phyloP scores from a whole-genome alignment of 306 rosid species.

The Malus sylvestris region DNA sequence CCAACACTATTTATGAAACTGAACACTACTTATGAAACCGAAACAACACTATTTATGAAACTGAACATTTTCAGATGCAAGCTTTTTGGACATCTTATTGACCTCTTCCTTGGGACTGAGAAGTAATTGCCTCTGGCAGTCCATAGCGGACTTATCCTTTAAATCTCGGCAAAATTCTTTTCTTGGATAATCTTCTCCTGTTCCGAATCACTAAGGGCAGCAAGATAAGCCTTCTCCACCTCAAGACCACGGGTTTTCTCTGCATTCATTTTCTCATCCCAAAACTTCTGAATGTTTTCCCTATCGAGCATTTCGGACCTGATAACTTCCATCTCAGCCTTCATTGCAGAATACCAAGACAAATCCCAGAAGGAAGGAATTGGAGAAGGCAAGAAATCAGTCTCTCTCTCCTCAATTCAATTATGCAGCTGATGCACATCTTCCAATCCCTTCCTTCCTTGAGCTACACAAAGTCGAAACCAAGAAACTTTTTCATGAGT shows the following conservation, averaged over 20 bases:
- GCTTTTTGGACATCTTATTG: slow-evolving; percentile 60
- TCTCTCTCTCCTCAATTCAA: too few relatives aligned
- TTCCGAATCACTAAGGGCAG: slow-evolving; percentile 46
- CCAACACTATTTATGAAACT: too few relatives aligned
- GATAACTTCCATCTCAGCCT: slow-evolving; percentile 59
- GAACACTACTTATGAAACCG: too few relatives aligned
- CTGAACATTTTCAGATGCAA: slow-evolving; percentile 39
- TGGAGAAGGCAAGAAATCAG: too few relatives aligned
- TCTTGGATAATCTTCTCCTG: slow-evolving; percentile 55
- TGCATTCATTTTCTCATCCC: slow-evolving; percentile 62
- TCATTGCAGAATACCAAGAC: slow-evolving; percentile 25
- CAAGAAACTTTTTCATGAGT: too few relatives aligned
- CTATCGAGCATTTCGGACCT: slow-evolving; percentile 63
- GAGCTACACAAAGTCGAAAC: too few relatives aligned
- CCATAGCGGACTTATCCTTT: slow-evolving; percentile 70
- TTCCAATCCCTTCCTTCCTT: too few relatives aligned
- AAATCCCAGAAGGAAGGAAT: too few relatives aligned
- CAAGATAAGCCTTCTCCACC: slow-evolving; percentile 50
- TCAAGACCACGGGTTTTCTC: slow-evolving; percentile 53
- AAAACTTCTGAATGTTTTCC: slow-evolving; percentile 58
- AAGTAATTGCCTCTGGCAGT: slow-evolving; percentile 77
- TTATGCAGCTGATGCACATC: too few relatives aligned
- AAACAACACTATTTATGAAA: too few relatives aligned
- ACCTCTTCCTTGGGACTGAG: slow-evolving; percentile 64
- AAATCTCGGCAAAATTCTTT: slow-evolving; percentile 36